Evolutionary conservation across 2,329 filamentous ascomycete genomes (phyloP), one percentile per base, ranked within the genome.

Genomic region (Colletotrichum limetticola): DNA sequence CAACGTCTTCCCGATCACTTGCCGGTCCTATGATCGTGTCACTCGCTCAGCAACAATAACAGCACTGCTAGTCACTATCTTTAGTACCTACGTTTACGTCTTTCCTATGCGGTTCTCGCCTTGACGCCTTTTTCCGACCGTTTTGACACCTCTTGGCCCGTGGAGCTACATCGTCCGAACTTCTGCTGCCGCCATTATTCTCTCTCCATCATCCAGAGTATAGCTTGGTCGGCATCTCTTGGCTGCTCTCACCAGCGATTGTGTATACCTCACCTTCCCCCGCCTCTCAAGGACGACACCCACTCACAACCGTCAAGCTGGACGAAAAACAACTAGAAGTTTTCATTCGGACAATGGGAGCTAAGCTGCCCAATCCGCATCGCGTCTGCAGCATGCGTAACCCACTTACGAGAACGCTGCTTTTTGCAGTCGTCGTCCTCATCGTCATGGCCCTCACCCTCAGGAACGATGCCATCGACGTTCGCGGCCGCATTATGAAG

Each of bases 371-470:
- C 37, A 78, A 80, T 70, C 77, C 84, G 70, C 81, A 84, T 75
- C 86, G 82, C 75, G 81, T 85, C 75, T 81, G 86, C 80, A 86
- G 79, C 75, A 86, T 88, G 85, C 83, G 87, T 74, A 87, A 85
- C 75, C 84, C 86, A 4, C 83, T 87, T 68, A 81, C 82, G 55
- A 82, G 85, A 79, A 85, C 83, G 62, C 78, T 88, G 14, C 71
- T 86, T 37, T 81, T 86, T 75, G 83, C 85, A 61, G 76, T 85
- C 26, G 80, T 81, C 70, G 78, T 88, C 65, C 77, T 88, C 11
- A 72, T 86, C 69, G 78, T 88, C 57, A 78, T 87, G 60, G 79
- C 80, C 59, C 74, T 85, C 35, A 80, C 85, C 7, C 81, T 86
- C 71, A 83, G 81, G 24, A 83, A 83, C 46, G 84, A 86, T 57